Evolutionary conservation across 1,284 basidiomycete genomes (phyloP), one percentile per base, ranked within the genome.

Genomic region (Sporisorium exsertum): DNA sequence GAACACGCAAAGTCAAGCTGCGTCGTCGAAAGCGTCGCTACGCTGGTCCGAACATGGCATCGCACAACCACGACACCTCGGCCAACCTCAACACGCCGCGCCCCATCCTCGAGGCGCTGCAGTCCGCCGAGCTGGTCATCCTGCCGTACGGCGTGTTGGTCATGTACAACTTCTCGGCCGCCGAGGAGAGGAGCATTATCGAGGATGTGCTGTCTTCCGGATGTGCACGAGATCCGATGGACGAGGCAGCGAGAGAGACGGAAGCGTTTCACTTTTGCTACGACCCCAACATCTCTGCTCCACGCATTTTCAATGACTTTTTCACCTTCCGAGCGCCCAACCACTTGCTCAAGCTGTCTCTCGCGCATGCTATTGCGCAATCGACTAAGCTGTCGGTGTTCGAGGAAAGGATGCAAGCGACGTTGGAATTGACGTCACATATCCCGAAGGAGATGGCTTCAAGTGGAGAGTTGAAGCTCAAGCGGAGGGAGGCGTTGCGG

Each of bases 321-420:
- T 95, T 95, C 87, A 95, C 54, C 43, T 78, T 82, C 62, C 67
- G 74, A 24, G 66, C 16, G 91, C 96, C 86, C 94, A 96, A 88
- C 92, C 81, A 85, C 61, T 73, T 88, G 33, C 84, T 87, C 79
- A 88, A 89, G 84, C 89, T 97, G n/a, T 94, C 93, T 26, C 91
- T 97, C 58, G 91, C 95, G 0, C 95, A 97, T 76, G 95, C 95
- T 1, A 90, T 97, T 42, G 95, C 95, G 0, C 95, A 98, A 86
- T 95, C 93, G 8, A 97, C 95, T 0, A 91, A 97, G 53, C 90
- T 97, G 6, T 92, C 92, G 9, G 92, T 92, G 76, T 97, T 94
- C 84, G 95, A 98, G 86, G 89, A 92, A 10, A 90, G 89, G 58
- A 92, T 95, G 61, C 90, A 92, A 78, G 89, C 89, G 5, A 93